A percentile compares a stretch with the other conserved stretches of the same genome.
These are phyloP conservation scores for Mangifera indica DNA, from an alignment of 345 rosid species.

Conservation along the genomic window DNA sequence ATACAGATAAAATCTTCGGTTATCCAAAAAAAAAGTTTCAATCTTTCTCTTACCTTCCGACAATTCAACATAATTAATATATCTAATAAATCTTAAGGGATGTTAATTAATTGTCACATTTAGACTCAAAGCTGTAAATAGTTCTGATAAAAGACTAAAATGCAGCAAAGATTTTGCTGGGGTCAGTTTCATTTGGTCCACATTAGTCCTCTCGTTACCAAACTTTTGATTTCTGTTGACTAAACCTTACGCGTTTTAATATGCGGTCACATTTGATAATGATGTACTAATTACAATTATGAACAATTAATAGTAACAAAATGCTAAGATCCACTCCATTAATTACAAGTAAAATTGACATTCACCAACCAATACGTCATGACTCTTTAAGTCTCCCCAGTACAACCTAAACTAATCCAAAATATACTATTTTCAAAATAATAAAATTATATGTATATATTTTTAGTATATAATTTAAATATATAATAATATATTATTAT, in stretches of 20 bases:
- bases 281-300: not conserved
- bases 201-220: slow-evolving; percentile 4
- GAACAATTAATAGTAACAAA: not conserved
- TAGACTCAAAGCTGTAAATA: too few species aligned
- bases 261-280: not conserved
- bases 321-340: not conserved
- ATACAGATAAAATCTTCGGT: too few species aligned
- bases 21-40: too few species aligned
- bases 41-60: too few species aligned
- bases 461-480: too few species aligned
- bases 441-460: too few species aligned
- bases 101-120: too few species aligned
- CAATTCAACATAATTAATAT: too few species aligned
- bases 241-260: not conserved
- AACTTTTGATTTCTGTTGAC: not conserved
- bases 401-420: not conserved
- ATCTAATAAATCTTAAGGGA: too few species aligned
- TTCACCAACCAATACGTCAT: not conserved
- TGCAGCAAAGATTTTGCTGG: too few species aligned
- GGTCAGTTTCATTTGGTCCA: not conserved
- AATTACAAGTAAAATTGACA: not conserved
- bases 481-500: too few species aligned
- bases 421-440: not conserved
- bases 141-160: too few species aligned
- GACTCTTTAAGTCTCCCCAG: not conserved